A percentile compares a stretch with the other conserved stretches of the same genome.
These are phyloP conservation scores for Noccaea caerulescens DNA, from an alignment of 345 rosid genomes.

Conservation along the genomic window DNA sequence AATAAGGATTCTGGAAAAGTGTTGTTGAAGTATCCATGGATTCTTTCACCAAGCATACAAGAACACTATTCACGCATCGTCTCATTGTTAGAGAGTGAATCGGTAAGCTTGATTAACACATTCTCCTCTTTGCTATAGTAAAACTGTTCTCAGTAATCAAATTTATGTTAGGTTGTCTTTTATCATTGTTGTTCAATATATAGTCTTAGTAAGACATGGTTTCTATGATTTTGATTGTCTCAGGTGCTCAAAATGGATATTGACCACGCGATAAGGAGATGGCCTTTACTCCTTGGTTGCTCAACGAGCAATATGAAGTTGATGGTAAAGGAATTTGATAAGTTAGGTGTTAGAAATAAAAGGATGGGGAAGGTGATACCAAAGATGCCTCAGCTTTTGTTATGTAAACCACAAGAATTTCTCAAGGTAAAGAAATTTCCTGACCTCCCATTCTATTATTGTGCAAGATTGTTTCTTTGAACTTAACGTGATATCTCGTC, in stretches of 20 bases:
- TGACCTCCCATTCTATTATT: background rate
- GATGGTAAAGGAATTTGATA: constrained; percentile 62
- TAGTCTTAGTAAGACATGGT: constrained; percentile 10
- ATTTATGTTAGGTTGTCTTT: background rate
- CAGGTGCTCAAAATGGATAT: constrained; percentile 64
- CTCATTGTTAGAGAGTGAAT: constrained; percentile 57
- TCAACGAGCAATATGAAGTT: constrained; percentile 64
- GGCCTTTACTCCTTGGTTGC: constrained; percentile 86
- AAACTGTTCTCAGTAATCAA: background rate
- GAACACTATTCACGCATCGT: constrained; percentile 58
- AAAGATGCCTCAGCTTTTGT: constrained; percentile 79
- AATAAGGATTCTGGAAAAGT: constrained; percentile 61
- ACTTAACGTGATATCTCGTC: background rate
- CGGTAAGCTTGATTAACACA: constrained; percentile 51
- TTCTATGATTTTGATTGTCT: constrained; percentile 18
- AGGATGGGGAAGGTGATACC: constrained; percentile 73
- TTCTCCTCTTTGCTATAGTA: background rate
- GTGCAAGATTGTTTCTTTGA: background rate
- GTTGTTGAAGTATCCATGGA: constrained; percentile 82
- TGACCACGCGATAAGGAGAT: constrained; percentile 67
- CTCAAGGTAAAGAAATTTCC: constrained; percentile 50
- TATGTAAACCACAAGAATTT: constrained; percentile 73
- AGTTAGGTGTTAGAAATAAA: constrained; percentile 58
- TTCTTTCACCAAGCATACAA: constrained; percentile 69
- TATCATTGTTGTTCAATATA: constrained; percentile 7